A percentile compares a stretch with the other conserved stretches of the same genome.
phyloP scores from a whole-genome alignment of 1,284 basidiomycete species.

The Pseudozyma sp. region DNA sequence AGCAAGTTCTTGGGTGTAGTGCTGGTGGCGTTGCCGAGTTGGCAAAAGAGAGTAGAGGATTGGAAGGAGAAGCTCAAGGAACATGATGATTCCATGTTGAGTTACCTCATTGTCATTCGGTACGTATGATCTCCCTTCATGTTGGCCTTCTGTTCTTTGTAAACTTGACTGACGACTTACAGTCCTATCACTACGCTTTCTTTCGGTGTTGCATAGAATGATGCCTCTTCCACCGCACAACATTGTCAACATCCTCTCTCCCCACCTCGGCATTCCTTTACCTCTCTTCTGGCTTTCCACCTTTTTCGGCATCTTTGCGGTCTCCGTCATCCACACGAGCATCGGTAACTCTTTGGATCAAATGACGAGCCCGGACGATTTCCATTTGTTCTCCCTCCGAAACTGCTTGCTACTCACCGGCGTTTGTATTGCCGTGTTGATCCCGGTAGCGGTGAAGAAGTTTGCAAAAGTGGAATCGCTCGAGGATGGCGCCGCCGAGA shows the following conservation, averaged over 20 bases:
- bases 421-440: constrained; percentile 87
- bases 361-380: constrained; percentile 92
- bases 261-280: constrained; percentile 89
- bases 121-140: background rate
- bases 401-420: constrained; percentile 86
- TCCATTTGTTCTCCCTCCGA: constrained; percentile 87
- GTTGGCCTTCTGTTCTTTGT: background rate
- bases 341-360: constrained; percentile 89
- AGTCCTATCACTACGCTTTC: background rate
- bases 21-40: constrained; percentile 74
- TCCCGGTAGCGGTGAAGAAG: constrained; percentile 76
- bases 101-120: constrained; percentile 83
- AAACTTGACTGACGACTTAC: background rate
- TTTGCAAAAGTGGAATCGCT: background rate
- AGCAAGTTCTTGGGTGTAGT: constrained; percentile 81
- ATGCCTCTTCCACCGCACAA: constrained; percentile 87
- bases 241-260: constrained; percentile 86
- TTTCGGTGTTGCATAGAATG: constrained; percentile 72
- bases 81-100: constrained; percentile 82
- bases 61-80: constrained; percentile 81
- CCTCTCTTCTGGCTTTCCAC: constrained; percentile 90
- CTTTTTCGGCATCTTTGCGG: constrained; percentile 89
- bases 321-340: constrained; percentile 92
- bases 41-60: constrained; percentile 79
- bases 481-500: constrained; percentile 22